Base-by-base conservation (phyloP, 768 basidiomycete species). In the Rhodosporidiobolus odoratus region DNA sequence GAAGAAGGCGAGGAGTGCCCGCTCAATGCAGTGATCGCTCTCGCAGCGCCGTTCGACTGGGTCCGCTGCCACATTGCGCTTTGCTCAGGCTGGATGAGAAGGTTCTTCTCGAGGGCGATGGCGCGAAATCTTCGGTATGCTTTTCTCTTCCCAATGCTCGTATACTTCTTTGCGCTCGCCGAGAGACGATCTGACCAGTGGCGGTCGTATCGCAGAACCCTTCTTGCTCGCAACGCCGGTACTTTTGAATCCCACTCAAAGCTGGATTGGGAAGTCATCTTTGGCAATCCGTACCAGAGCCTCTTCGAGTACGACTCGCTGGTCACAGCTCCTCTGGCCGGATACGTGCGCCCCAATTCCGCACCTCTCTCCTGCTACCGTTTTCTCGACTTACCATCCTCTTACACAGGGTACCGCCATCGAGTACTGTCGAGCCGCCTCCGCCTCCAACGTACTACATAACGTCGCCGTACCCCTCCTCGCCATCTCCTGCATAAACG, bases 71-170 rank as follows among this genome's bases (percentile, higher is more conserved):
- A 72, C 53, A 34, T 70, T 47, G 50, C 59, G 5, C 62, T 75
- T 8, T 58, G 56, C 40, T 25, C 19, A 1, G 60, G 84, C 75
- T 78, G 87, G 41, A 85, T 86, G 60, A 85, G 84, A 62, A 79
- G 85, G 60, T 76, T 91, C 56, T 93, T 92, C 77, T 89, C 89
- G 21, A 86, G 83, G 77, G 88, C 85, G 52, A 88, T 94, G 89
- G 90, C 86, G 7, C 82, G 81, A 70, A 94, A 92, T 78, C 82
- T 92, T 25, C 43, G 37, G 68, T 89, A 66, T 82, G n/a, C n/a
- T 80, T 75, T 82, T 82, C 32, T 67, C 81, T 1, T 78, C n/a
- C n/a, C n/a, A n/a, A n/a, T n/a, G n/a, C n/a, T n/a, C n/a, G n/a
- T n/a, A n/a, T n/a, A 89, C n/a, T 73, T 82, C 81, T 56, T 84